These are phyloP conservation scores for Planoprotostelium fungivorum DNA, from an alignment of 78 protist genomes.

Conservation along the genomic window DNA sequence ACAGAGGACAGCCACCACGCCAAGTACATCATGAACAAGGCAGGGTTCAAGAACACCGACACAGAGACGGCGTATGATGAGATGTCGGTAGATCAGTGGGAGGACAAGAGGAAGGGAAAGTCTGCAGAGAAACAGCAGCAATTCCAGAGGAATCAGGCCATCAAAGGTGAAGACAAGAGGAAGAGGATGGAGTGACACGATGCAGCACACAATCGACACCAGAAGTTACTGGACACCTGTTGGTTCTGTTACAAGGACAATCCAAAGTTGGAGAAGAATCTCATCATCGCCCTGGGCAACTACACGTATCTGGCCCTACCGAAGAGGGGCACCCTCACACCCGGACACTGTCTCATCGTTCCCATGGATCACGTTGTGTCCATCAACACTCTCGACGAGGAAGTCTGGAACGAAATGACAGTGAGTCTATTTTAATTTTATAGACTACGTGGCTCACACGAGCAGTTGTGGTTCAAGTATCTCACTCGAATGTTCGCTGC, in stretches of 20 bases:
- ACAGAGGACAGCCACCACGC: not conserved
- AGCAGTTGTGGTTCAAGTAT: not conserved
- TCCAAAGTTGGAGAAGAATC: not conserved
- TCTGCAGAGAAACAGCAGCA: not conserved
- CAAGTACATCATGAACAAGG: not conserved
- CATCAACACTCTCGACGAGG: not conserved
- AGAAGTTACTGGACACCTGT: not conserved
- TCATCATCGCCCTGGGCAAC: not conserved
- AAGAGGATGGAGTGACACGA: too few species aligned
- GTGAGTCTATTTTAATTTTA: not conserved
- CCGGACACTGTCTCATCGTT: not conserved
- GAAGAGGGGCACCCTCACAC: slow-evolving; percentile 1
- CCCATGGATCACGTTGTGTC: not conserved
- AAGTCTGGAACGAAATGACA: not conserved
- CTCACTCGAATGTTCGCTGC: not conserved
- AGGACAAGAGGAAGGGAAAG: not conserved
- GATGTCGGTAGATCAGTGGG: not conserved
- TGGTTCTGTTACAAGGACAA: not conserved
- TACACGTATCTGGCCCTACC: not conserved
- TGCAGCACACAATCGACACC: not conserved
- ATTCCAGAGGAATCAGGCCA: not conserved
- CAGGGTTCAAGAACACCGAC: not conserved
- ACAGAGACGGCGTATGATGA: not conserved
- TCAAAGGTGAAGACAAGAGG: not conserved
- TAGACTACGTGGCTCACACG: not conserved